Percentiles rank a stretch among this genome's conserved stretches.
Conservation (phyloP, 305 asterid genomes). For the Fraxinus ornus region DNA sequence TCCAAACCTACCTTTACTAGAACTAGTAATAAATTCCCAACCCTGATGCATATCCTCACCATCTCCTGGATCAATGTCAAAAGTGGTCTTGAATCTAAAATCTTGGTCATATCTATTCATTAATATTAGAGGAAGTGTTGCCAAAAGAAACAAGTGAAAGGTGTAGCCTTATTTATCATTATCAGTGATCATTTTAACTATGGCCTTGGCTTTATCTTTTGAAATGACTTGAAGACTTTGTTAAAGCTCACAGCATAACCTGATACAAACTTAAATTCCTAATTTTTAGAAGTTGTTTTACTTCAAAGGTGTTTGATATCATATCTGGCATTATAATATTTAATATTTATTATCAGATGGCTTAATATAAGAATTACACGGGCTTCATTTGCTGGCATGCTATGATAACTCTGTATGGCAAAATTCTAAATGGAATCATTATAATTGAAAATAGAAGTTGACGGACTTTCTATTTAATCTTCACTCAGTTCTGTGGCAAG, state of each 20-base stretch:
- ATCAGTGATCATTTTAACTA: background rate
- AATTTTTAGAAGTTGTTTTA: background rate
- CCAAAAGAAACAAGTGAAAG: background rate
- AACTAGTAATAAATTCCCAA: background rate
- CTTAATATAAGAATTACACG: background rate
- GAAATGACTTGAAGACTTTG: background rate
- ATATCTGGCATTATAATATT: background rate
- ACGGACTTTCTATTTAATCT: slow-evolving; percentile 9
- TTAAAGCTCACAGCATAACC: background rate
- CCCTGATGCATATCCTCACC: background rate
- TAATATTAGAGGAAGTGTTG: background rate
- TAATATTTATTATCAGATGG: background rate
- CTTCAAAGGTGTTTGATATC: background rate
- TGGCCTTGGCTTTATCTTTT: slow-evolving; percentile 16
- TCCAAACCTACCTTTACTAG: background rate
- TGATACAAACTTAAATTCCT: background rate
- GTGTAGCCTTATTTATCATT: background rate
- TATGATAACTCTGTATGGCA: background rate
- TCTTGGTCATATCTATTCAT: background rate
- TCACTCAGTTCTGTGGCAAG: slow-evolving; percentile 64
- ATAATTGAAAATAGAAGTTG: slow-evolving; percentile 5
- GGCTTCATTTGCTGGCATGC: background rate
- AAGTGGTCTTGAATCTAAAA: background rate
- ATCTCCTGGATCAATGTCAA: background rate
- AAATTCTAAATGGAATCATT: slow-evolving; percentile 13